Base-by-base conservation (phyloP, 2,329 filamentous ascomycete genomes). In the Beauveria asiatica region DNA sequence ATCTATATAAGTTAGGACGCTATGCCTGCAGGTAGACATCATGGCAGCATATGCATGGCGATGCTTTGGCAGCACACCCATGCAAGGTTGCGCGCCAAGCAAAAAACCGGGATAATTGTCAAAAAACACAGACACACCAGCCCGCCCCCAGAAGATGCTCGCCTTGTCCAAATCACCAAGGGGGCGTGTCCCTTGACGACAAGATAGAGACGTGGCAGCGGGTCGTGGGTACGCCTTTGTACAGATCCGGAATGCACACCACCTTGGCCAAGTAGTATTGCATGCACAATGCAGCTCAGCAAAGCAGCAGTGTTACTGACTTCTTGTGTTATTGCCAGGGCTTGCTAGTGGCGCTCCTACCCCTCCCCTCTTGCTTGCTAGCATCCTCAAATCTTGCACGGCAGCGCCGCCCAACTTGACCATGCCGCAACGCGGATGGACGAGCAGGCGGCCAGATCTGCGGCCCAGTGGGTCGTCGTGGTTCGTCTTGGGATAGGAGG, bases 381-480 rank as follows among this genome's bases (percentile, higher is more conserved):
- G 42, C 41, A 57, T 51, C 39, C 19, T 60, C 41, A 30, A 50
- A 46, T 37, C 41, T 54, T 41, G 13, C 57, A 53, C 49, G 6
- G 57, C 49, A 60, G 57, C 57, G 50, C 42, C 49, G 50, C 57
- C 57, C 50, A 60, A 60, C 56, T 44, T 51, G 1, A 57, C 10
- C 42, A 57, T 41, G 3, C 44, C n/a, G 46, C 56, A 37, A 48
- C 57, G 30, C 30, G 49, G 49, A 53, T 46, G 57, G 49, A 23
- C 25, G 52, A 56, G 42, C 39, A 59, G 70, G 72, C 67, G 70
- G 64, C 70, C 70, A 66, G 70, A 71, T 71, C 68, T 74, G 74
- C 74, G 73, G 72, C 72, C 73, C 62, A 70, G 74, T 74, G 72
- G 74, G 71, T 67, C 71, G 56, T 68, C 63, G 68, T 74, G 67